phyloP scores from a whole-genome alignment of 1,139 yeast species.

The Candida buenavistaensis region DNA sequence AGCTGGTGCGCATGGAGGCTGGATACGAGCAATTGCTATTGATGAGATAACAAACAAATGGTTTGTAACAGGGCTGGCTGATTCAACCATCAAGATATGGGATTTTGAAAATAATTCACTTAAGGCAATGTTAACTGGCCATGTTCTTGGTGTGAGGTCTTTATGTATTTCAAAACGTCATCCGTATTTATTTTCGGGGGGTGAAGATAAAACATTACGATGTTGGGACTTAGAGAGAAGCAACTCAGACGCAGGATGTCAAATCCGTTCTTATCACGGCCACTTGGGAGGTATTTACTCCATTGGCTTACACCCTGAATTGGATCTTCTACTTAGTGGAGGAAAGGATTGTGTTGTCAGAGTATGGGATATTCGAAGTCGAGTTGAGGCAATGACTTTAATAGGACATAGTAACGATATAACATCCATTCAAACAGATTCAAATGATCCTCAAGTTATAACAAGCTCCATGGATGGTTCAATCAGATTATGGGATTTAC shows the following conservation, averaged over 20 bases:
- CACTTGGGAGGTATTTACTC: conserved; percentile 90
- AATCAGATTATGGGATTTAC: conserved; percentile 78
- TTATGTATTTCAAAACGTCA: conserved; percentile 69
- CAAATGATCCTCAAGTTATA: conserved; percentile 81
- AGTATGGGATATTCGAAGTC: conserved; percentile 91
- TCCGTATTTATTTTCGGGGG: conserved; percentile 88
- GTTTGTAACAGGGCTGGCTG: conserved; percentile 91
- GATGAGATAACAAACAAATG: conserved; percentile 84
- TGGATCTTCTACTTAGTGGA: conserved; percentile 84
- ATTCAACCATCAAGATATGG: conserved; percentile 90
- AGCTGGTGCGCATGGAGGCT: conserved; percentile 85
- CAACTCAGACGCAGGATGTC: conserved; percentile 52
- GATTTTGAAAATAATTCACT: conserved; percentile 73
- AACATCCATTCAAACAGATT: conserved; percentile 64
- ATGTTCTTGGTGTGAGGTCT: conserved; percentile 84
- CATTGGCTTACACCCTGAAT: conserved; percentile 80
- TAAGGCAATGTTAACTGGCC: conserved; percentile 82
- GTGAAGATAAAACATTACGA: conserved; percentile 92
- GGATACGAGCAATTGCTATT: conserved; percentile 79
- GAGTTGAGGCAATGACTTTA: conserved; percentile 72
- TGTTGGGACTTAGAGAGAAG: conserved; percentile 97
- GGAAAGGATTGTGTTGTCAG: conserved; percentile 87
- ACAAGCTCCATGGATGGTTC: conserved; percentile 86
- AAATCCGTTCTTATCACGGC: conserved; percentile 86
- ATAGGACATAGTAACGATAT: conserved; percentile 82